Evolutionary conservation across 2,329 filamentous ascomycete genomes (phyloP).

Genomic region (Aspergillus sp.): DNA sequence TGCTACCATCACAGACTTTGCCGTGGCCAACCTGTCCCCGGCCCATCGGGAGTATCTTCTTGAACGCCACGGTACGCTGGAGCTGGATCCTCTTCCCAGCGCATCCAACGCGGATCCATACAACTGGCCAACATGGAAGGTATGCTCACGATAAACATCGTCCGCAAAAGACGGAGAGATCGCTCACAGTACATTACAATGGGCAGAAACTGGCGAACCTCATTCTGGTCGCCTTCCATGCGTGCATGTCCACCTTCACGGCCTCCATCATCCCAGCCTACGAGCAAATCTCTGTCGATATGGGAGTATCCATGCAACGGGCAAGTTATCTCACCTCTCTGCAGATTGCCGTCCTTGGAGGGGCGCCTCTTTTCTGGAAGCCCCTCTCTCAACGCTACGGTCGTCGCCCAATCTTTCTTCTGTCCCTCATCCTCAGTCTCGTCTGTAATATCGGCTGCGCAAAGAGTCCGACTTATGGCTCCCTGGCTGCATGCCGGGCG

Average conservation of each 20-base stretch:
- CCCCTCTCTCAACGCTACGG: slow-evolving; percentile 55
- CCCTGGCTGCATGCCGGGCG: slow-evolving; percentile 52
- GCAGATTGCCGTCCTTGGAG: slow-evolving; percentile 55
- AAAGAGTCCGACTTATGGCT: slow-evolving; percentile 48
- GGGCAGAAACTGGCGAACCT: slow-evolving; percentile 29
- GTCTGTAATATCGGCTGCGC: slow-evolving; percentile 59
- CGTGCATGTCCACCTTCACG: slow-evolving; percentile 59
- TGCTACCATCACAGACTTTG: slow-evolving; percentile 1
- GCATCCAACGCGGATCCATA: slow-evolving; percentile 53
- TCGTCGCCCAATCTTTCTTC: slow-evolving; percentile 55
- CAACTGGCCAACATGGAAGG: slow-evolving; percentile 55
- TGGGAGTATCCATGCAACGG: slow-evolving; percentile 48
- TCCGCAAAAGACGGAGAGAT: background rate
- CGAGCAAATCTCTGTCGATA: slow-evolving; percentile 49
- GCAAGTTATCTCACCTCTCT: slow-evolving; percentile 56
- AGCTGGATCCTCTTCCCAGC: slow-evolving; percentile 54
- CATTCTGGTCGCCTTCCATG: slow-evolving; percentile 57
- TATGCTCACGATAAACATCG: slow-evolving; percentile 13
- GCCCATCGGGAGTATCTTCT: slow-evolving; percentile 48
- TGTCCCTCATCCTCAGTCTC: slow-evolving; percentile 50
- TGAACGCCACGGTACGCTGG: slow-evolving; percentile 51
- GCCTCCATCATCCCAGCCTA: slow-evolving; percentile 59
- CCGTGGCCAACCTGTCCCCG: slow-evolving; percentile 18
- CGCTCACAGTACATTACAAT: background rate
- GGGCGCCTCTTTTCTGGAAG: slow-evolving; percentile 56